Evolutionary conservation across 2,329 filamentous ascomycete genomes (phyloP), one percentile per base, ranked within the genome.

Genomic region (Cladophialophora yegresii): DNA sequence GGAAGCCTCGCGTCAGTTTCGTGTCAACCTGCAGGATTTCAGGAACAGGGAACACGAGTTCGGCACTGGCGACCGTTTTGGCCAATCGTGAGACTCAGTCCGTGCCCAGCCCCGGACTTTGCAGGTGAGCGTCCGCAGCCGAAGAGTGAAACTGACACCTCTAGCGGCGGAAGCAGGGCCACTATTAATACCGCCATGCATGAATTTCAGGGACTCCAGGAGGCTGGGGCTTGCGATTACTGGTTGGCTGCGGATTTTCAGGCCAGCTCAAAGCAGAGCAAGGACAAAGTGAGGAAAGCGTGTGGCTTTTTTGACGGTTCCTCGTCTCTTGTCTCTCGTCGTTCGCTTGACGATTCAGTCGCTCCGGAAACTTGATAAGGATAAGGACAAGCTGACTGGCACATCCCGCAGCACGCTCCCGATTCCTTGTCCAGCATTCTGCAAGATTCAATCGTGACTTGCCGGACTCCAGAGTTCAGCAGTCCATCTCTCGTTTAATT

Each of bases 151-250:
- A 61, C 58, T 54, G 22, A 50, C 12, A 23, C 8, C 6, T 22
- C 62, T 66, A 68, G 66, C 61, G 66, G 66, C 66, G 66, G 66
- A 58, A 62, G 64, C 58, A 58, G 59, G 62, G 58, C 54, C 66
- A 57, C 66, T 68, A 68, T 66, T 66, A 66, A 68, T 68, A 68
- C 63, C 61, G 61, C 23, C 55, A 49, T 51, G 32, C 57, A 59
- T 20, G 57, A 53, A 26, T 33, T 36, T 23, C 36, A 51, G 47
- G 57, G 32, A 8, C 20, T 28, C 6, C 16, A 53, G 62, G 53
- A 22, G 22, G 43, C 40, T 57, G 61, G 61, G 61, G 60, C 33
- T 16, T 8, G 32, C 10, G 32, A 10, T 9, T 2, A 4, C 36
- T 54, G 47, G 58, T 30, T 58, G 43, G 56, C 33, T 32, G 33